phyloP scores from a whole-genome alignment of 2,329 filamentous ascomycete species.

The Calonectria pseudoreteaudii region DNA sequence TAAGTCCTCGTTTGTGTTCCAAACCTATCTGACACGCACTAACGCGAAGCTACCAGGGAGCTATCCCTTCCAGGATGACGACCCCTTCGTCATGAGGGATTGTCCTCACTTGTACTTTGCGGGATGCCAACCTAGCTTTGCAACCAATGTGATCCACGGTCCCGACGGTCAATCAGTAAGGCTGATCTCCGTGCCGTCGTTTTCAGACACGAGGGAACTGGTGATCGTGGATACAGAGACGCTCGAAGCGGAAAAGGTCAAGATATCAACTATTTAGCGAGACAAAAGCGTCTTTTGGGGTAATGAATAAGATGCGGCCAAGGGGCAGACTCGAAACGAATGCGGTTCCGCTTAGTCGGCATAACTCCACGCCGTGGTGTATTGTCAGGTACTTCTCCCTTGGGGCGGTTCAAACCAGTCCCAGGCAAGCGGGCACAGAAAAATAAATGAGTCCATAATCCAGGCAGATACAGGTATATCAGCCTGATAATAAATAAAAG shows the following conservation, averaged over 20 bases:
- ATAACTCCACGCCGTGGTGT: neutral
- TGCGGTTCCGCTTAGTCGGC: neutral
- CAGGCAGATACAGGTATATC: neutral
- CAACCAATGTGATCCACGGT: slow-evolving; percentile 76
- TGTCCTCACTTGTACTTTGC: slow-evolving; percentile 94
- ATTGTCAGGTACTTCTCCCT: neutral
- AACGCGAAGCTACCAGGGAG: slow-evolving; percentile 71
- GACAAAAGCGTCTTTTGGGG: neutral
- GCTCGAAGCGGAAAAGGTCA: slow-evolving; percentile 79
- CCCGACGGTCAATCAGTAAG: slow-evolving; percentile 77
- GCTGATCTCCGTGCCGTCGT: slow-evolving; percentile 86
- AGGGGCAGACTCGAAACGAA: neutral
- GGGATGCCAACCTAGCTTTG: slow-evolving; percentile 85
- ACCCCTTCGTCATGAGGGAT: slow-evolving; percentile 86
- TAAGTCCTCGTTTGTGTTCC: slow-evolving; percentile 59
- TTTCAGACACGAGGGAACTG: slow-evolving; percentile 81
- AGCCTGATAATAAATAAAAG: neutral
- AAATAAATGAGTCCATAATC: neutral
- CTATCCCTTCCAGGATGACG: slow-evolving; percentile 94
- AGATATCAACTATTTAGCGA: slow-evolving; percentile 54
- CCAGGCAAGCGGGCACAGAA: neutral
- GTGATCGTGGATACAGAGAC: slow-evolving; percentile 89
- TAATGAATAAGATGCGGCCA: neutral
- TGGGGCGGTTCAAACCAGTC: neutral
- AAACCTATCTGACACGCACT: slow-evolving; percentile 13